Evolutionary conservation across 2,329 filamentous ascomycete species (phyloP), one percentile per base, ranked within the genome.

Genomic region (Myrmaecium sp.): DNA sequence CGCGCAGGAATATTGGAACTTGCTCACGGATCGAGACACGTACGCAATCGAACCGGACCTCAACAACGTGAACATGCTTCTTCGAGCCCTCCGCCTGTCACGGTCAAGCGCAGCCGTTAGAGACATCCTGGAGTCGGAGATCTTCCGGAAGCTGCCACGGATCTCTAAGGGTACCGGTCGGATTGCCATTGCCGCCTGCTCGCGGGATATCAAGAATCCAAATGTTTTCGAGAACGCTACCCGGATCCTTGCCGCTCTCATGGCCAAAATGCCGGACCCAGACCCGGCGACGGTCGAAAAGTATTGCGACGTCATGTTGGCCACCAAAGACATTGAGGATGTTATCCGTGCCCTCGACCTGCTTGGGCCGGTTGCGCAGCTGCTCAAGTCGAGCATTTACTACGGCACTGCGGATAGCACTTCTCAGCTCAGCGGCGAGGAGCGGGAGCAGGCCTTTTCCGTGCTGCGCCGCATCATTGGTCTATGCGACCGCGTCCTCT

Each of bases 1-100:
- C n/a, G 77, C 71, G n/a, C 52, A 65, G 27, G 62, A 62, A 17
- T 95, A 94, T 51, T 95, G 84, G 84, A 58, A 74, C 11, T 44
- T 74, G 5, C 56, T 94, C 30, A 78, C 74, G 5, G 45, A 49
- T 15, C 40, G 41, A 1, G 47, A 58, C 2, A 51, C 60, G 8
- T 63, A 70, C 45, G 52, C 54, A n/a, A 53, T 94, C 32, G 44
- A 57, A 2, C 83, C 86, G 1, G 84, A 94, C 45, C 41, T 57
- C 6, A 63, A 73, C 35, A 83, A 81, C 44, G 77, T 74, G 53
- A 60, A 71, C 36, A 58, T 62, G 35, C 73, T 81, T 40, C 59
- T 94, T 10, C 65, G 69, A 28, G 47, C 79, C 21, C 62, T 89
- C 18, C 68, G 71, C 27, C 48, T 64, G 17, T 69, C 67, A 21